phyloP scores from a whole-genome alignment of 1,284 basidiomycete species.

The Sporisorium graminicola region DNA sequence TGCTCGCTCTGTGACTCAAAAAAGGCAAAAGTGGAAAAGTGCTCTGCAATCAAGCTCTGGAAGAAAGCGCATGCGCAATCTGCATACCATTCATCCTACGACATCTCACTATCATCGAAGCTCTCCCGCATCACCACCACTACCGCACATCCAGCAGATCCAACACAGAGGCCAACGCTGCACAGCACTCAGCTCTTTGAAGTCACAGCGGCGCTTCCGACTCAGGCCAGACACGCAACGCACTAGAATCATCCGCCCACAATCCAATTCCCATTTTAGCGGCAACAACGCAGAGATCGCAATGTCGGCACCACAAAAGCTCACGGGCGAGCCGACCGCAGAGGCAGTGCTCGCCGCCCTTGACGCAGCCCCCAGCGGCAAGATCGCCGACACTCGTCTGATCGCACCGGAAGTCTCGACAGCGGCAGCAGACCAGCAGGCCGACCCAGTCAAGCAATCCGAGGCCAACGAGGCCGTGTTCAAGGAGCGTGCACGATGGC shows the following conservation, averaged over 20 bases:
- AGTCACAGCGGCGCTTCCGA: neutral
- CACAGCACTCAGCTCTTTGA: neutral
- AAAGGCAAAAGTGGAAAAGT: slow-evolving; percentile 16
- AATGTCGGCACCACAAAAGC: slow-evolving; percentile 39
- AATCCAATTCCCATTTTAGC: neutral
- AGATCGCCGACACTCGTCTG: slow-evolving; percentile 57
- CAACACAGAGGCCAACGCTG: neutral
- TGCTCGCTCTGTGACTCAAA: slow-evolving; percentile 25
- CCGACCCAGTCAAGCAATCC: slow-evolving; percentile 52
- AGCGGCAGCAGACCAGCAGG: slow-evolving; percentile 32
- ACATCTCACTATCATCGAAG: slow-evolving; percentile 1
- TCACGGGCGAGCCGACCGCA: slow-evolving; percentile 50
- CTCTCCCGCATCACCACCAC: neutral
- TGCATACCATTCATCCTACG: slow-evolving; percentile 1
- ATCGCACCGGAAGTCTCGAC: slow-evolving; percentile 47
- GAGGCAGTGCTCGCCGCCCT: slow-evolving; percentile 57
- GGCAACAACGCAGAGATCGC: neutral
- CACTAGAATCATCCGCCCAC: neutral
- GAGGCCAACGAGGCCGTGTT: slow-evolving; percentile 57
- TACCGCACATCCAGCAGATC: neutral
- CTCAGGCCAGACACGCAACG: neutral
- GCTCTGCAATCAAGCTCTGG: slow-evolving; percentile 3
- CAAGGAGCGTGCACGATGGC: slow-evolving; percentile 65
- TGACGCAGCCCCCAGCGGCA: slow-evolving; percentile 51
- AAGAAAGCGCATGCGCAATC: slow-evolving; percentile 15